Evolutionary conservation across 129 eudicot genomes (phyloP), one percentile per base, ranked within the genome.

Genomic region (Tanacetum coccineum): DNA sequence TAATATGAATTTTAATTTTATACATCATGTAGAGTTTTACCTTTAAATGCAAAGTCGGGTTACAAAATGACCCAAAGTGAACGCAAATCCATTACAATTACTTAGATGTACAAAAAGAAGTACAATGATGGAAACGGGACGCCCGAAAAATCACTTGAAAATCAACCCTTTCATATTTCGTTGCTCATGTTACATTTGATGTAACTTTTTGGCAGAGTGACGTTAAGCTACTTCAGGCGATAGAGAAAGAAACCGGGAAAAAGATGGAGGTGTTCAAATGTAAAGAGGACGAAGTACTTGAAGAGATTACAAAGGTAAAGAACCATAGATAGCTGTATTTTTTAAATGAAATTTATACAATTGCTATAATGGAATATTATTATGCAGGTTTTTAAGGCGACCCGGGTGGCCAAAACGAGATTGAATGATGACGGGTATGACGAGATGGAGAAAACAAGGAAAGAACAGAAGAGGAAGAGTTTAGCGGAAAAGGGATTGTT

Each of bases 391-490:
- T 90, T 81, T 70, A 81, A 91, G 59, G 97, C 93, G 2, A 87
- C 62, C 52, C 85, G 96, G 11, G 96, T 81, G 54, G 96, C 86
- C 6, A 81, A 74, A 18, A 87, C 80, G 90, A 87, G 79, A 74
- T 77, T 85, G 78, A 52, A 73, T 76, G 97, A 90, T 73, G 95
- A 85, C 51, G 97, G 97, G 13, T 90, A 84, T 67, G 90, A 90
- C 28, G 97, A 89, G 52, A 83, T 75, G 49, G 97, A 61, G 32
- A 79, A 80, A 62, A 79, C 83, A 9, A 78, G 97, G 59, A 87
- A 80, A 77, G 79, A 67, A 45, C 97, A 89, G 69, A 89, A 89
- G 63, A 58, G 48, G 70, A 90, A 73, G 70, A 62, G 79, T 2
- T 55, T 82, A 25, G 87, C 70, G 10, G 89, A 84, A 59, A 84